These are phyloP conservation scores for Puccinia horiana DNA, from an alignment of 1,284 basidiomycete genomes.

Conservation along the genomic window DNA sequence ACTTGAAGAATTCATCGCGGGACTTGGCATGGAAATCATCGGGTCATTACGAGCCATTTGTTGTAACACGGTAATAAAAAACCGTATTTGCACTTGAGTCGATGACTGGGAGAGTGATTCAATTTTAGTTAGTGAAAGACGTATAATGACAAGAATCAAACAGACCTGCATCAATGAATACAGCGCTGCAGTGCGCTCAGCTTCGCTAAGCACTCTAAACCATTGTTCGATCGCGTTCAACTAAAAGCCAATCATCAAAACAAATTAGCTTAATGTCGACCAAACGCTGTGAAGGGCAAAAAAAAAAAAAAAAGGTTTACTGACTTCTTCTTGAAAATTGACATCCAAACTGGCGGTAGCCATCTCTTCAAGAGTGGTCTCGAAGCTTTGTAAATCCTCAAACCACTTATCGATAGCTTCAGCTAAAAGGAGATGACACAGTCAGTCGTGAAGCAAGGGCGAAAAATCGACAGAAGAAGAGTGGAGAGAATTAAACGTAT, in stretches of 20 bases:
- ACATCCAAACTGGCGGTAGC: constrained; percentile 96
- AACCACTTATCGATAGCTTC: constrained; percentile 99
- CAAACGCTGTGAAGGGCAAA: background rate
- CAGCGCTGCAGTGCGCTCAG: constrained; percentile 97
- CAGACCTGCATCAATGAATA: constrained; percentile 87
- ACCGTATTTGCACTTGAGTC: constrained; percentile 97
- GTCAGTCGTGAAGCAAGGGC: too few species aligned
- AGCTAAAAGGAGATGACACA: constrained; percentile 62
- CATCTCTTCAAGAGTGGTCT: constrained; percentile 98
- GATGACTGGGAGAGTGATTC: constrained; percentile 65
- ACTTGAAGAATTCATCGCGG: constrained; percentile 63
- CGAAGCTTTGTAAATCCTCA: constrained; percentile 97
- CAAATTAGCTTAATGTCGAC: too few species aligned
- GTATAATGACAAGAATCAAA: background rate
- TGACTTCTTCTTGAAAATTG: constrained; percentile 91
- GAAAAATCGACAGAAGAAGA: too few species aligned
- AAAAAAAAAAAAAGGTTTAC: background rate
- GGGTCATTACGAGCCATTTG: constrained; percentile 98
- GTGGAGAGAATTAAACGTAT: background rate
- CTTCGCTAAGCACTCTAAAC: constrained; percentile 99
- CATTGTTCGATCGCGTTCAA: constrained; percentile 98
- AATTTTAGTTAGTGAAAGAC: background rate
- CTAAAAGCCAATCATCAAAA: constrained; percentile 52
- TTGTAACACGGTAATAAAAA: constrained; percentile 97
- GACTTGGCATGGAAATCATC: constrained; percentile 91